Conservation (phyloP, 2,329 filamentous ascomycete genomes). For the Fusarium sp. region DNA sequence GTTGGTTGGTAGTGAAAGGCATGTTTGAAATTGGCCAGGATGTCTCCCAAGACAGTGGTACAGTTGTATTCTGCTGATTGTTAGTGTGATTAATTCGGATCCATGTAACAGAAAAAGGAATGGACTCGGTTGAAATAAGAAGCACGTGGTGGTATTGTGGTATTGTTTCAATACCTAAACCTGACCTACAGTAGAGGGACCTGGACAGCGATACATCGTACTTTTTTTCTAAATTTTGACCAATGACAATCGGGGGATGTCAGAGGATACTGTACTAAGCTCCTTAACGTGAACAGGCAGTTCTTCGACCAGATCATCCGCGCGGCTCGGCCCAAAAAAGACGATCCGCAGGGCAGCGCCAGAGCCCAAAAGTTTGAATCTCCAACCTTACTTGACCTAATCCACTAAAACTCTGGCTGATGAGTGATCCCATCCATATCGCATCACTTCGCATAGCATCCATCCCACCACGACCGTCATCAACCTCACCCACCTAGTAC, state of each 20-base stretch:
- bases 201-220: conserved; percentile 7
- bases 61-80: conserved; percentile 6
- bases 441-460: neutral
- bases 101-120: conserved; percentile 1
- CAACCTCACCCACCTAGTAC: neutral
- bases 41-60: conserved; percentile 15
- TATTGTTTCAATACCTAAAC: conserved; percentile 26
- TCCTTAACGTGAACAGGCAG: conserved; percentile 35
- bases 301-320: conserved; percentile 35
- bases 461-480: conserved; percentile 1
- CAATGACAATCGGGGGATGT: conserved; percentile 15
- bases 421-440: conserved; percentile 25
- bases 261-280: conserved; percentile 8
- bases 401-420: conserved; percentile 35
- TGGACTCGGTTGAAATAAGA: neutral
- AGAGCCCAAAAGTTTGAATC: conserved; percentile 39
- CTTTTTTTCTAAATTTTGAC: neutral
- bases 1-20: conserved; percentile 4
- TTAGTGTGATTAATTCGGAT: neutral
- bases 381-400: conserved; percentile 39
- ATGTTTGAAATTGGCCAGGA: conserved; percentile 23
- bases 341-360: conserved; percentile 29
- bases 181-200: neutral
- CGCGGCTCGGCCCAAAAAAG: conserved; percentile 42
- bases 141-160: conserved; percentile 27